Evolutionary conservation across 768 basidiomycete genomes (phyloP), one percentile per base, ranked within the genome.

Genomic region (Russula griseocarnosa): DNA sequence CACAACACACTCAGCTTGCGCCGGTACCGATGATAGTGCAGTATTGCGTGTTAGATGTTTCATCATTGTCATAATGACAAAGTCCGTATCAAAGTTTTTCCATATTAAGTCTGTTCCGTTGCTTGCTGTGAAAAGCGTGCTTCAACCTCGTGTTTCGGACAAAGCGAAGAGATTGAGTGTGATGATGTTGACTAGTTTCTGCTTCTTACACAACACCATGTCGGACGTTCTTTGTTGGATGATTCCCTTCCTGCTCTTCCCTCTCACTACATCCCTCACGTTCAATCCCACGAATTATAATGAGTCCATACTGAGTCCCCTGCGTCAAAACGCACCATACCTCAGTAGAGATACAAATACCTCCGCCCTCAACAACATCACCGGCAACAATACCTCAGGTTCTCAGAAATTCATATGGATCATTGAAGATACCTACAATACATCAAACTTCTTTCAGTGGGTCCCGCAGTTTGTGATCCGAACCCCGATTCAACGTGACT

Each of bases 1-100:
- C 92, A 98, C 94, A 99, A 98, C 85, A 97, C 95, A 18, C 90
- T 92, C 83, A 88, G 86, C 76, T 83, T 92, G 67, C 90, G 88
- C 73, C 87, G 90, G 68, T 92, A 92, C 83, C 87, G 90, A 77
- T 92, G 72, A 83, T 84, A 56, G 63, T 55, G 26, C 44, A 47
- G 46, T 22, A 22, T 47, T 47, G 46, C 11, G 22, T 47, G 46
- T 47, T 47, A 22, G 46, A 47, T 22, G 9, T 22, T 38, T 40
- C 38, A 7, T 40, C 38, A 40, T 40, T 47, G 22, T 47, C n/a
- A 47, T 47, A 4, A 47, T 11, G 24, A 47, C n/a, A 44, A 40
- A 40, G 38, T 18, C 20, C 42, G 3, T 44, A 20, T 20, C 18
- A 44, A 8, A 24, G 56, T 1, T 10, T 16, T 36, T 58, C 61